Evolutionary conservation across 495 filamentous ascomycete species (phyloP), one percentile per base, ranked within the genome.

Genomic region (Penicillium ochrochloron): DNA sequence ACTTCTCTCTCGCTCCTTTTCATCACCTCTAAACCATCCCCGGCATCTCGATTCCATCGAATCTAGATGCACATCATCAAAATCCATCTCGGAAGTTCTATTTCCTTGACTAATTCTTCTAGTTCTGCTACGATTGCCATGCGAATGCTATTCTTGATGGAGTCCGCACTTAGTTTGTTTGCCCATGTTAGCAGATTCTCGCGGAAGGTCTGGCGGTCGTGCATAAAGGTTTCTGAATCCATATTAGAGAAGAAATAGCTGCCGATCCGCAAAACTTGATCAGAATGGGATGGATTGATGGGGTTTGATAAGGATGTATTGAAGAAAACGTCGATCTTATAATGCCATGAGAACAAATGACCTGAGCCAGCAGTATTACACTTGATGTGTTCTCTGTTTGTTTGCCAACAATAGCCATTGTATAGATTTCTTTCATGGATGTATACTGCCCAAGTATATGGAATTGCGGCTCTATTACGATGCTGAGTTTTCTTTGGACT

Each of bases 181-280:
- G n/a, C 51, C 51, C 27, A 53, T 29, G 14, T 19, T 9, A 33
- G 51, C 15, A 53, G 27, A 2, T 33, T 23, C 15, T 53, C 51
- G 12, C 27, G 51, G 31, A 53, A 53, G 51, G 6, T 29, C 17
- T 53, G 27, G 4, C 51, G 51, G 51, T 53, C 51, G 14, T 33
- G 51, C 51, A 33, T 53, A 27, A 53, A 53, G 15, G 17, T 27
- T 53, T 33, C 51, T 8, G 51, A 27, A 31, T 53, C 51, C 27
- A 53, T 53, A 0, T 53, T 8, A 2, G 51, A 29, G 0, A 14
- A 3, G 27, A 19, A 15, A 15, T 14, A 33, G 19, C 42, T 23
- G 42, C 1, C 7, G 19, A 2, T 23, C 42, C 23, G 7, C 1
- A 4, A 15, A 11, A 10, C 11, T 46, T 12, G 42, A 23, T 21